These are phyloP conservation scores for Tricholoma sp. DNA, from an alignment of 768 basidiomycete genomes.

Conservation along the genomic window DNA sequence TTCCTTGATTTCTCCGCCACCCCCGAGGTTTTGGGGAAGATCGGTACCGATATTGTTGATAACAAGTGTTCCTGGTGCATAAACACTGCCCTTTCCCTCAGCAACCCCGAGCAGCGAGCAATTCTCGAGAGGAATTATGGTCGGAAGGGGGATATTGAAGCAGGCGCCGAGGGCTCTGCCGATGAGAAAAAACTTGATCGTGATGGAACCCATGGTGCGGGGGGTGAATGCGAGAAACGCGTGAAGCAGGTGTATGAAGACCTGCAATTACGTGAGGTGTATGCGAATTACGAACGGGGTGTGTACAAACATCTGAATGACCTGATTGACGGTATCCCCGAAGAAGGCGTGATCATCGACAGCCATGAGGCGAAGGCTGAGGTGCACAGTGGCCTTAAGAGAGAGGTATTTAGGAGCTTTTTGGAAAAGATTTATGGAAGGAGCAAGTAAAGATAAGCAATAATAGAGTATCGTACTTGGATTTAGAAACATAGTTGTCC, in stretches of 20 bases:
- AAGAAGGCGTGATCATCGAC: constrained; percentile 29
- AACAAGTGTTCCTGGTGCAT: constrained; percentile 99
- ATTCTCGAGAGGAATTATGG: constrained; percentile 55
- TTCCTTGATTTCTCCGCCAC: constrained; percentile 90
- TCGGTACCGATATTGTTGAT: constrained; percentile 97
- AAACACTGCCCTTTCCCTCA: constrained; percentile 73
- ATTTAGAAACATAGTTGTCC: background rate
- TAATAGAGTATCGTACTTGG: background rate
- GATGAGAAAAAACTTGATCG: constrained; percentile 11
- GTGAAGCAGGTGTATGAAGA: constrained; percentile 65
- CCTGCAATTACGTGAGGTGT: constrained; percentile 59
- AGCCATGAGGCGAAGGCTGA: constrained; percentile 23
- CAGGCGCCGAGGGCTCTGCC: constrained; percentile 14
- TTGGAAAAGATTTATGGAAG: constrained; percentile 80
- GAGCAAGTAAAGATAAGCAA: constrained; percentile 36
- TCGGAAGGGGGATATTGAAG: constrained; percentile 30
- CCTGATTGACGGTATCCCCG: constrained; percentile 72
- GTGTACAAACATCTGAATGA: constrained; percentile 60
- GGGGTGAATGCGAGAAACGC: constrained; percentile 42
- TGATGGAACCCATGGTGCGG: constrained; percentile 29
- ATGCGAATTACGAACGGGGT: constrained; percentile 74
- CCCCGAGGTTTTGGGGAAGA: constrained; percentile 90
- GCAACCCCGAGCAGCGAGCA: constrained; percentile 48
- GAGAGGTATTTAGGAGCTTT: constrained; percentile 80
- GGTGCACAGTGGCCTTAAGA: constrained; percentile 34